Evolutionary conservation across 2,329 filamentous ascomycete species (phyloP), one percentile per base, ranked within the genome.

Genomic region (Fusarium staphyleae): DNA sequence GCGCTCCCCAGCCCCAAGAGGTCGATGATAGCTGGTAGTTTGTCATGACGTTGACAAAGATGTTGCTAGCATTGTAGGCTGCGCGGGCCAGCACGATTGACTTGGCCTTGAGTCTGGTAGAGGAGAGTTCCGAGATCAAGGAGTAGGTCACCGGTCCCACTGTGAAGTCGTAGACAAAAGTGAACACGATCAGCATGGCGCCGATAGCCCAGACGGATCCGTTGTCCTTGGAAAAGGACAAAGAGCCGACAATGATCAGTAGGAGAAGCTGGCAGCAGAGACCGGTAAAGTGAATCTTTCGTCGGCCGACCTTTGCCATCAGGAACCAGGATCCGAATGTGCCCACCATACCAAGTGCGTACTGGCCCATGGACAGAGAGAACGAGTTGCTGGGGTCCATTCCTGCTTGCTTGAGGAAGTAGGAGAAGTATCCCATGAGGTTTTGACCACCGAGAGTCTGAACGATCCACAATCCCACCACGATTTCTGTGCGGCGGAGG

Each of bases 101-200:
- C 71, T 84, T 83, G 24, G 77, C 75, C 55, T 81, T 79, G 30
- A 85, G 76, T 8, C 82, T 75, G 1, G 78, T 79, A 0, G 81
- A 82, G 0, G 81, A 81, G 4, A 80, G 74, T 59, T 85, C 82
- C 0, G 81, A 77, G 10, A 83, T 64, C 22, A 84, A 70, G 1
- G 76, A 75, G 66, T 83, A 85, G 4, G 78, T 78, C 7, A 83
- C 76, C 0, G 82, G 81, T 0, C 82, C 83, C 11, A 84, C 75
- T 1, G 80, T 80, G 48, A 80, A 75, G 69, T 81, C 80, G 67
- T 84, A 85, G 3, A 79, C 70, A 46, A 83, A 79, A 0, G 78
- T 81, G 60, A 79, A 83, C 32, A 81, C 66, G 34, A 85, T 74
- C 4, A 84, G 70, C 64, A 85, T 67, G 55, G 74, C 62, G 24